Conservation (phyloP, 371 early-diverging fungal species). For the Funneliformis caledonium region DNA sequence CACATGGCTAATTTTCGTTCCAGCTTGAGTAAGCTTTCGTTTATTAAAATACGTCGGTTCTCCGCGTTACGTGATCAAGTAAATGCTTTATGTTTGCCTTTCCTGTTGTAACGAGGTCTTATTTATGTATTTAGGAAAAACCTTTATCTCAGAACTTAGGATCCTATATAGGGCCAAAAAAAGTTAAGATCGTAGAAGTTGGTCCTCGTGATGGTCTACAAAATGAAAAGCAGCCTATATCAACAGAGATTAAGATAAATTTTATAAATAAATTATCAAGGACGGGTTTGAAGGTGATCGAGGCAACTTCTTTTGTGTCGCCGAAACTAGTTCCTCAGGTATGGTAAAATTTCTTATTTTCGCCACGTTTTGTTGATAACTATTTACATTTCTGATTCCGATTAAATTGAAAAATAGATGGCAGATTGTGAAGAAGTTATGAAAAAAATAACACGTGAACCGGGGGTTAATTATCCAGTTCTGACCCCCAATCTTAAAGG, state of each 20-base stretch:
- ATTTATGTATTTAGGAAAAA: not conserved
- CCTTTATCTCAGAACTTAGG: not conserved
- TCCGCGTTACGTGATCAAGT: not conserved
- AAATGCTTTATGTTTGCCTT: not conserved
- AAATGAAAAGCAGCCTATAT: slow-evolving; percentile 88
- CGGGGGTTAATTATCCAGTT: slow-evolving; percentile 83
- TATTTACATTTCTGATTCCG: not conserved
- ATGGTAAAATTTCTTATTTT: slow-evolving; percentile 28
- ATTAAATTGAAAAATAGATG: slow-evolving; percentile 61
- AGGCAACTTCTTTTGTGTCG: slow-evolving; percentile 95
- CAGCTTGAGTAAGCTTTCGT: not conserved
- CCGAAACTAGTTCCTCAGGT: slow-evolving; percentile 98
- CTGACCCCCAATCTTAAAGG: slow-evolving; percentile 93
- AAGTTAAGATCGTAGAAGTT: slow-evolving; percentile 87
- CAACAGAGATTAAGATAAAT: slow-evolving; percentile 79
- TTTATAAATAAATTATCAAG: slow-evolving; percentile 84
- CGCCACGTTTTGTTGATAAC: not conserved
- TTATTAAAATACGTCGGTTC: not conserved
- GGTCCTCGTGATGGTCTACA: slow-evolving; percentile 98
- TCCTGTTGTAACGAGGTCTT: not conserved
- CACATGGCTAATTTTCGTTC: not conserved
- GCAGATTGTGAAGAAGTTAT: slow-evolving; percentile 83
- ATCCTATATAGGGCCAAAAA: slow-evolving; percentile 18
- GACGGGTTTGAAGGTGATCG: slow-evolving; percentile 86
- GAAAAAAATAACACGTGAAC: slow-evolving; percentile 61